These are phyloP conservation scores for Monosporascus cannonballus DNA, from an alignment of 2,329 filamentous ascomycete species.

Conservation along the genomic window DNA sequence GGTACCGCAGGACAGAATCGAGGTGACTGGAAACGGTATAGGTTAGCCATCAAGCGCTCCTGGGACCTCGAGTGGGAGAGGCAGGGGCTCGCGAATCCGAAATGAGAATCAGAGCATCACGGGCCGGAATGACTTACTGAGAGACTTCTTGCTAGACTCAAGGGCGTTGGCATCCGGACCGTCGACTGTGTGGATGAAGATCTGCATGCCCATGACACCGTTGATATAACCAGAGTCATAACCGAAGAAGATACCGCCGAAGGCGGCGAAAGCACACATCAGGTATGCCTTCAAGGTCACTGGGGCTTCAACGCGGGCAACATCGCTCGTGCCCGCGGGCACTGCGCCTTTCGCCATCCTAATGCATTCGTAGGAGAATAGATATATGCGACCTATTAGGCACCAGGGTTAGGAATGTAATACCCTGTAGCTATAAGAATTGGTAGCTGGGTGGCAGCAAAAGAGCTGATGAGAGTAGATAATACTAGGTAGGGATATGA, in stretches of 20 bases:
- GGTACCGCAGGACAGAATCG: slow-evolving; percentile 70
- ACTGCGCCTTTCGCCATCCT: slow-evolving; percentile 24
- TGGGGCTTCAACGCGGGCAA: slow-evolving; percentile 50
- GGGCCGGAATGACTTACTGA: slow-evolving; percentile 25
- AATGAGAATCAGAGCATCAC: not conserved
- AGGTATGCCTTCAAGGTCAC: slow-evolving; percentile 48
- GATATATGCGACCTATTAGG: not conserved
- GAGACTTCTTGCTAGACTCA: slow-evolving; percentile 39
- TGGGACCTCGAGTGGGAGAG: not conserved
- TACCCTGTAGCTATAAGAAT: no score
- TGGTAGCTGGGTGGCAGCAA: no score
- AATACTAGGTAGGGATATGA: no score
- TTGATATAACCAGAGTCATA: slow-evolving; percentile 35
- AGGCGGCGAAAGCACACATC: slow-evolving; percentile 28
- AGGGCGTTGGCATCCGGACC: slow-evolving; percentile 29
- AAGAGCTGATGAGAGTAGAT: no score
- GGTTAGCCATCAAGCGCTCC: not conserved
- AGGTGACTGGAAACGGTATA: slow-evolving; percentile 42
- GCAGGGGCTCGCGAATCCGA: not conserved
- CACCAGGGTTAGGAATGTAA: not conserved
- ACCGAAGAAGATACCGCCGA: slow-evolving; percentile 33
- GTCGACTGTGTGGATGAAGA: slow-evolving; percentile 26
- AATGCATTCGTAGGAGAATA: not conserved
- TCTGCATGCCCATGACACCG: slow-evolving; percentile 32
- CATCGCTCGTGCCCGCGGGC: slow-evolving; percentile 37